Percentiles rank a stretch among this genome's conserved stretches.
phyloP scores from a whole-genome alignment of 305 asterid genomes.

The Fraxinus dipetala region DNA sequence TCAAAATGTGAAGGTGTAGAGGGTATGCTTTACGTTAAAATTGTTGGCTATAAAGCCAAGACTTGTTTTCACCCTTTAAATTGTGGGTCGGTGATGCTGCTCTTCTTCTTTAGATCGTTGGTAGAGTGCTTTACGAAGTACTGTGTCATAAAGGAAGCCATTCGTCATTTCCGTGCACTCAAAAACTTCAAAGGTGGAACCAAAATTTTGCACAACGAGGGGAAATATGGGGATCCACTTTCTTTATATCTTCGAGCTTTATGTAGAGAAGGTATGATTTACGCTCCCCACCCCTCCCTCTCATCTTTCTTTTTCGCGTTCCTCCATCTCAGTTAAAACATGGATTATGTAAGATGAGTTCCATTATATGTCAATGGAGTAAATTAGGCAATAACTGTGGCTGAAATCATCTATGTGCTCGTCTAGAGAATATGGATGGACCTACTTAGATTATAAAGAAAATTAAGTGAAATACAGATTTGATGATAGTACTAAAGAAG shows the following conservation, averaged over 20 bases:
- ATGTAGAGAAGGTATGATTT: constrained; percentile 79
- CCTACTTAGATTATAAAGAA: neutral
- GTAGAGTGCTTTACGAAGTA: constrained; percentile 98
- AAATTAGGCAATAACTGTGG: neutral
- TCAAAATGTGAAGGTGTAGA: constrained; percentile 14
- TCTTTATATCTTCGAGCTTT: constrained; percentile 91
- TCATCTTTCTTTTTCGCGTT: neutral
- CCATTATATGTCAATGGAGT: neutral
- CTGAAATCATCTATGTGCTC: neutral
- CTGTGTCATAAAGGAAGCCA: constrained; percentile 88
- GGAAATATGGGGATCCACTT: constrained; percentile 93
- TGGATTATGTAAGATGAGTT: constrained; percentile 5
- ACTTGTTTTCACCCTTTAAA: constrained; percentile 18
- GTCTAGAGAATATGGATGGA: constrained; percentile 14
- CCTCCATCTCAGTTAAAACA: neutral
- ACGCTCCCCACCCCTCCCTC: constrained; percentile 6
- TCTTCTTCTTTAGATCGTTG: constrained; percentile 57
- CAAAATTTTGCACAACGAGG: constrained; percentile 59
- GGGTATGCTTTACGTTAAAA: constrained; percentile 15
- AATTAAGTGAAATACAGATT: neutral
- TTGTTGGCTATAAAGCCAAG: constrained; percentile 2
- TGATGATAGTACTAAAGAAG: neutral
- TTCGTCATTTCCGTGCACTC: constrained; percentile 92
- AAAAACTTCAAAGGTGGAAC: constrained; percentile 78
- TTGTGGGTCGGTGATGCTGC: constrained; percentile 21